These are phyloP conservation scores for Rhododendron molle DNA, from an alignment of 148 eudicot genomes.

Conservation along the genomic window DNA sequence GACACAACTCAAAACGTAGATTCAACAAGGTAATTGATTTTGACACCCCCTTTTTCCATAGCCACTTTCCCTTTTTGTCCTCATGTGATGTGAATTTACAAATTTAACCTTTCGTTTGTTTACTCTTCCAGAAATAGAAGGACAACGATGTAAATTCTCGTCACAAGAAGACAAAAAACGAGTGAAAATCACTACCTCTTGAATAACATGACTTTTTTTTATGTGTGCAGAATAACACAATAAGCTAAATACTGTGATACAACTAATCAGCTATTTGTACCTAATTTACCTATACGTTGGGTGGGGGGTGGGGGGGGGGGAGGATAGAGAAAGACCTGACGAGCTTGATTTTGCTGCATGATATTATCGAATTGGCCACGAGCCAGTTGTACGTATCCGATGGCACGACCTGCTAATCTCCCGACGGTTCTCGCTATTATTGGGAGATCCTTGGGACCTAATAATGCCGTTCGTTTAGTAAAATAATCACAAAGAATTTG, in stretches of 20 bases:
- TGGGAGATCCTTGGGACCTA: conserved; percentile 89
- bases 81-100: too few relatives aligned
- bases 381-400: conserved; percentile 86
- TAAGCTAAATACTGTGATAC: background rate
- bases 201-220: background rate
- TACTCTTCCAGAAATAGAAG: background rate
- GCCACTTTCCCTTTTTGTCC: background rate
- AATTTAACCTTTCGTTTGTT: too few relatives aligned
- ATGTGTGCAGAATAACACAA: background rate
- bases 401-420: conserved; percentile 76
- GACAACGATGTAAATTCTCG: background rate
- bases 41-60: background rate
- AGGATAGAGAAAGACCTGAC: conserved; percentile 50
- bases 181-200: background rate
- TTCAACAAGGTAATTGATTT: background rate
- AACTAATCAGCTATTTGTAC: background rate
- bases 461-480: background rate
- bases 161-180: background rate
- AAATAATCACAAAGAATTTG: background rate
- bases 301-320: too few relatives aligned
- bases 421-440: conserved; percentile 72
- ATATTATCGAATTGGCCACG: conserved; percentile 89
- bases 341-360: conserved; percentile 81
- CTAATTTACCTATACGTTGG: background rate
- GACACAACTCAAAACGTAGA: background rate